These are phyloP conservation scores for Arthroderma sp. DNA, from an alignment of 2,329 filamentous ascomycete species.

Conservation along the genomic window DNA sequence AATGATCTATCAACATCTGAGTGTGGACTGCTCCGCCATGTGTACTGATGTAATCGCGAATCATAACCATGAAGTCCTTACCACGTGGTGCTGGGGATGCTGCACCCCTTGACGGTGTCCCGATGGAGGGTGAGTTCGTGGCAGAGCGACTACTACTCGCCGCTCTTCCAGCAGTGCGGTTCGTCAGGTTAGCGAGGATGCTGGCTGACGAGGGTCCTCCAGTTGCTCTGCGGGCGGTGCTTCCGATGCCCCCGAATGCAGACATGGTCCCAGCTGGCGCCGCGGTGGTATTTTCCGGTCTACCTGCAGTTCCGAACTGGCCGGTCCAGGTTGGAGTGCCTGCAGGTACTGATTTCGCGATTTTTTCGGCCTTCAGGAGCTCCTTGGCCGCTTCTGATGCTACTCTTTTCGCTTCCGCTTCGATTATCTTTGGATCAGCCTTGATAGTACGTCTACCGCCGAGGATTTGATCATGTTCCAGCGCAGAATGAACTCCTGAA, in stretches of 20 bases:
- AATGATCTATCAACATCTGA: constrained; percentile 80
- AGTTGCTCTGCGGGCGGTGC: constrained; percentile 22
- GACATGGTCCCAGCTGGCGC: constrained; percentile 1
- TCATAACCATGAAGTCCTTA: constrained; percentile 56
- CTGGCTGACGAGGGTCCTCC: constrained; percentile 28
- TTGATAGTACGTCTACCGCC: constrained; percentile 58
- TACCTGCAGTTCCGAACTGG: constrained; percentile 61
- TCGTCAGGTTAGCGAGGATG: constrained; percentile 28
- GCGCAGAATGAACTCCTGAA: constrained; percentile 74
- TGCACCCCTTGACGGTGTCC: constrained; percentile 20
- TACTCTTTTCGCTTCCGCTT: constrained; percentile 66
- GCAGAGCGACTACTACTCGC: constrained; percentile 2
- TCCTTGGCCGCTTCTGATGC: constrained; percentile 66
- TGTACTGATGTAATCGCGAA: constrained; percentile 62
- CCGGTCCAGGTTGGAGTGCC: constrained; percentile 94
- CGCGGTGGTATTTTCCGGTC: constrained; percentile 41
- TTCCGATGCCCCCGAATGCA: constrained; percentile 16
- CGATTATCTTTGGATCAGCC: constrained; percentile 65
- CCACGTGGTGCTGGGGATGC: constrained; percentile 26
- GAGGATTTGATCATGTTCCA: constrained; percentile 87
- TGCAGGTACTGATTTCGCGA: constrained; percentile 58
- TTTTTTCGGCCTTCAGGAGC: constrained; percentile 58
- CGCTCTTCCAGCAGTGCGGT: constrained; percentile 11
- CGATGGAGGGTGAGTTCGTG: constrained; percentile 16
- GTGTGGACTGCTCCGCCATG: constrained; percentile 70